Evolutionary conservation across 345 rosid genomes (phyloP).

Genomic region (Eucalyptus sp.): DNA sequence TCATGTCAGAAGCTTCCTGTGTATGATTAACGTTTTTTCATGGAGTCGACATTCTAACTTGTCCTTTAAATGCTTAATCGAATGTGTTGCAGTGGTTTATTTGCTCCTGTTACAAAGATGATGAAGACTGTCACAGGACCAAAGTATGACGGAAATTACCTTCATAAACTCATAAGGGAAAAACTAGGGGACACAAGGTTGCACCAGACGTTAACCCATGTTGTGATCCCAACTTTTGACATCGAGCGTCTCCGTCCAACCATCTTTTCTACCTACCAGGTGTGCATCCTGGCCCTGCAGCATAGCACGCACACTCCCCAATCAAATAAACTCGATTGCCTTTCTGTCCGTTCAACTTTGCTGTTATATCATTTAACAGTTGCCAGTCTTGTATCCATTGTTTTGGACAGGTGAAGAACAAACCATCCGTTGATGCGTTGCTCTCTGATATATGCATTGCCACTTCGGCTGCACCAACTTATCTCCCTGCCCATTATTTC

Average conservation of each 20-base stretch:
- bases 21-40: neutral
- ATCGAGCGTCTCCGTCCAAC: conserved; percentile 10
- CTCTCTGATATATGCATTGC: conserved; percentile 1
- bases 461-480: neutral
- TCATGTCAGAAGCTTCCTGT: neutral
- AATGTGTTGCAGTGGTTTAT: neutral
- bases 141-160: conserved; percentile 10
- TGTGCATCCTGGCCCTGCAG: neutral
- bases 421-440: neutral
- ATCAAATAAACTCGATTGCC: neutral
- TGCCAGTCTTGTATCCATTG: neutral
- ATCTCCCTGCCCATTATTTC: neutral
- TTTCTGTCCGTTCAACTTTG: neutral
- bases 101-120: neutral
- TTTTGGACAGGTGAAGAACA: neutral
- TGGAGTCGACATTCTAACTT: neutral
- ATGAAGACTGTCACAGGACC: conserved; percentile 8
- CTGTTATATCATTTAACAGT: neutral
- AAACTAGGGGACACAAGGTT: neutral
- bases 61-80: neutral
- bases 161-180: conserved; percentile 6
- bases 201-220: conserved; percentile 1
- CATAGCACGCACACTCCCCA: neutral
- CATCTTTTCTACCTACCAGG: conserved; percentile 10
- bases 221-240: neutral